phyloP scores from a whole-genome alignment of 257 asterid genomes.

The Leptodermis oblonga region DNA sequence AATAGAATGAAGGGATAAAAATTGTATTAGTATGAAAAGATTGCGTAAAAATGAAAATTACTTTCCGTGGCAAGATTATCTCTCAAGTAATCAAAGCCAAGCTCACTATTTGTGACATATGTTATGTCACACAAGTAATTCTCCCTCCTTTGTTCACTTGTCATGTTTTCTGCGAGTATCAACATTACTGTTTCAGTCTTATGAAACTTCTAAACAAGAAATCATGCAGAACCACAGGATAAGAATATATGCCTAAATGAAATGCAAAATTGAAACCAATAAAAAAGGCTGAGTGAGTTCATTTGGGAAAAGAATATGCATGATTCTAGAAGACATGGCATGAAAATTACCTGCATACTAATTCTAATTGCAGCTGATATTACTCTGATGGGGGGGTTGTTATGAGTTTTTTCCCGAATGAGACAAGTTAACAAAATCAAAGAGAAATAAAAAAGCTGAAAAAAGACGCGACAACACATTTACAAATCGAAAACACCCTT shows the following conservation, averaged over 20 bases:
- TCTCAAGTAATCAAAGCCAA: constrained; percentile 92
- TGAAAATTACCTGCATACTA: too few species aligned
- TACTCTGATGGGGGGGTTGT: constrained; percentile 1
- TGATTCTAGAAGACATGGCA: neutral
- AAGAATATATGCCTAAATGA: neutral
- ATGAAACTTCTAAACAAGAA: constrained; percentile 13
- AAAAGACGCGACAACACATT: neutral
- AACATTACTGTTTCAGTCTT: constrained; percentile 25
- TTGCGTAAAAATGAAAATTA: constrained; percentile 28
- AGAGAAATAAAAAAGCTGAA: neutral
- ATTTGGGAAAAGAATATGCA: neutral
- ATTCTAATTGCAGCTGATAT: neutral
- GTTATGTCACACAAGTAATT: constrained; percentile 89
- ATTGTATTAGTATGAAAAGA: constrained; percentile 8
- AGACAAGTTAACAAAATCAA: neutral
- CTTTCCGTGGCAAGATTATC: constrained; percentile 99
- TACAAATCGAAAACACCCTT: neutral
- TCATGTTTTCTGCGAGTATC: constrained; percentile 79
- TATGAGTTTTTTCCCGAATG: neutral
- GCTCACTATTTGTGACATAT: constrained; percentile 94
- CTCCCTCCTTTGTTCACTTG: constrained; percentile 90
- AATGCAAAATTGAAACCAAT: neutral
- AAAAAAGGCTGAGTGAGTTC: neutral
- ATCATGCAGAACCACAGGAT: neutral
- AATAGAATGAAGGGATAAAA: constrained; percentile 15